These are phyloP conservation scores for Cardamine resedifolia DNA, from an alignment of 345 rosid species.

Conservation along the genomic window DNA sequence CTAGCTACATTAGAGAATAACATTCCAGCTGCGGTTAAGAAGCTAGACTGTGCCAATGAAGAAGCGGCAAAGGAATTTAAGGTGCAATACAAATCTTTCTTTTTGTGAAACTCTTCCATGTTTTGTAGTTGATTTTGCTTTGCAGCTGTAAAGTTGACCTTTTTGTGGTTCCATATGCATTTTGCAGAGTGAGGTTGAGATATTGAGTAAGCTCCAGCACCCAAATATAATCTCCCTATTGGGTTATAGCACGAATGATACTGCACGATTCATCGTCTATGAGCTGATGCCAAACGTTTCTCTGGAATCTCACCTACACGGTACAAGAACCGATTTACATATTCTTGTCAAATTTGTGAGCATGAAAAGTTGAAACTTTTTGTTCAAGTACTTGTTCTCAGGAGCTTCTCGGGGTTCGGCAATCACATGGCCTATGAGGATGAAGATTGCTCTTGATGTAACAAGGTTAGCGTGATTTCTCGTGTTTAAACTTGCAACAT, in stretches of 20 bases:
- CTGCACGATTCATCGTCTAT: constrained; percentile 66
- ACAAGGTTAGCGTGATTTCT: constrained; percentile 57
- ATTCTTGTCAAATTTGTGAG: background rate
- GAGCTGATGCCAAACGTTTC: constrained; percentile 92
- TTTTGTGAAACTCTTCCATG: background rate
- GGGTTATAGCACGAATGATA: constrained; percentile 66
- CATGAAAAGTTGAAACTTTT: background rate
- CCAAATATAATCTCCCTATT: constrained; percentile 71
- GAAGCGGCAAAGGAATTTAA: constrained; percentile 75
- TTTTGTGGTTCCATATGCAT: constrained; percentile 7
- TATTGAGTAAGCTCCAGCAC: constrained; percentile 75
- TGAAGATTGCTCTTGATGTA: constrained; percentile 90
- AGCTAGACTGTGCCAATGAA: constrained; percentile 60
- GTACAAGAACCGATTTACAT: constrained; percentile 40
- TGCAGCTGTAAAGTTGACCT: too few species aligned
- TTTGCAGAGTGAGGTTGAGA: constrained; percentile 80
- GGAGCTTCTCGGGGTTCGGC: constrained; percentile 76
- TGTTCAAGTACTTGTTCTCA: constrained; percentile 27
- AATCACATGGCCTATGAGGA: constrained; percentile 81
- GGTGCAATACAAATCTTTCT: constrained; percentile 41
- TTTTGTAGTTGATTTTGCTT: constrained; percentile 3
- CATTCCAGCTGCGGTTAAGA: constrained; percentile 75
- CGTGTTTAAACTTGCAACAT: background rate
- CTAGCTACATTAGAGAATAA: constrained; percentile 62
- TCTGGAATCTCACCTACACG: constrained; percentile 85